phyloP scores from a whole-genome alignment of 345 rosid species.

The Aquilaria yunnanensis region DNA sequence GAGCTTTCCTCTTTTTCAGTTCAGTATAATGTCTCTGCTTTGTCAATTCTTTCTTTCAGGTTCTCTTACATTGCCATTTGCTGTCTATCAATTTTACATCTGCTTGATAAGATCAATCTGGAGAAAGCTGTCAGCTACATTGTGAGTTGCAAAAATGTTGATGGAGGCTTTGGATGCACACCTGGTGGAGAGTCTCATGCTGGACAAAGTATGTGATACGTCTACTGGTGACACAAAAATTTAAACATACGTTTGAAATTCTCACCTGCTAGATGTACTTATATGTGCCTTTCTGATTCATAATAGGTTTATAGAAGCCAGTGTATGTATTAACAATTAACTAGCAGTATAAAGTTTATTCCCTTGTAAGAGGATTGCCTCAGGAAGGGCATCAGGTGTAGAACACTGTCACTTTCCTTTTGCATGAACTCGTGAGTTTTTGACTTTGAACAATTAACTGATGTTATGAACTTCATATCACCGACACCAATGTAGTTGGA shows the following conservation, averaged over 20 bases:
- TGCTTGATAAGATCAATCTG: slow-evolving; percentile 62
- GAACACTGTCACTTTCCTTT: too few relatives aligned
- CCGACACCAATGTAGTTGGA: too few relatives aligned
- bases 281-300: too few relatives aligned
- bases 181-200: slow-evolving; percentile 97
- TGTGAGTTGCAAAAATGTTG: slow-evolving; percentile 83
- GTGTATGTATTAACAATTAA: too few relatives aligned
- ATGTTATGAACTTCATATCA: too few relatives aligned
- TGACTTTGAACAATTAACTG: too few relatives aligned
- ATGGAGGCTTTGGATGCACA: slow-evolving; percentile 95
- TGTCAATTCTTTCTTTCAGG: slow-evolving; percentile 29
- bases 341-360: too few relatives aligned
- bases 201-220: slow-evolving; percentile 70
- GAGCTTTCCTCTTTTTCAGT: background rate
- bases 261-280: too few relatives aligned
- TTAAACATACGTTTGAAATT: background rate
- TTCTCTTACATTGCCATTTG: slow-evolving; percentile 84
- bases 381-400: too few relatives aligned
- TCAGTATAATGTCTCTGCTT: slow-evolving; percentile 2
- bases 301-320: too few relatives aligned
- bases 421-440: too few relatives aligned
- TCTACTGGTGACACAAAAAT: background rate
- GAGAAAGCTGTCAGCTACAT: slow-evolving; percentile 74
- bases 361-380: too few relatives aligned
- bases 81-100: slow-evolving; percentile 62